A percentile compares a stretch with the other conserved stretches of the same genome.
Conservation (phyloP, 2,329 filamentous ascomycete genomes). For the Pseudopithomyces chartarum region DNA sequence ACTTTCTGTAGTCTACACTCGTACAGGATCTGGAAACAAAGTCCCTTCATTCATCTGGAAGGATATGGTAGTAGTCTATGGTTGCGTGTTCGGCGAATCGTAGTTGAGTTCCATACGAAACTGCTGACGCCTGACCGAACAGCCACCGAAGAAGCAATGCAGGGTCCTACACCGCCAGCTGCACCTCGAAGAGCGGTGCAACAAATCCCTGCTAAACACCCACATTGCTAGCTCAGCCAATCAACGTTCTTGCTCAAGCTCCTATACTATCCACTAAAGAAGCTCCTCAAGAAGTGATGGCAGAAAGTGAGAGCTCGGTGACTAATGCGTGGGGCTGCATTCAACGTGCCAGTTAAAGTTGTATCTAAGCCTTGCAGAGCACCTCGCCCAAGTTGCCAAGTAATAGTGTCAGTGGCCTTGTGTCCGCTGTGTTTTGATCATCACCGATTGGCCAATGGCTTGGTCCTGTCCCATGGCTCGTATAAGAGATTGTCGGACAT, state of each 20-base stretch:
- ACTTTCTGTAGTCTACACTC: not conserved
- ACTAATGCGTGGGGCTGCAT: not conserved
- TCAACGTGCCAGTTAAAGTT: no score
- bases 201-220: not conserved
- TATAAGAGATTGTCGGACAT: no score
- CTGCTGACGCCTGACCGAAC: not conserved
- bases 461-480: no score
- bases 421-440: no score
- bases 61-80: no score
- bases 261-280: not conserved
- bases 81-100: not conserved
- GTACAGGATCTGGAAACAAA: not conserved
- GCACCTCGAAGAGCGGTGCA: constrained; percentile 3
- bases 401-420: no score
- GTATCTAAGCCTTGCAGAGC: no score
- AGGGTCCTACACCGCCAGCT: constrained; percentile 9
- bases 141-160: not conserved
- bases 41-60: not conserved
- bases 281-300: not conserved
- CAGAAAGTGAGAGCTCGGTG: not conserved
- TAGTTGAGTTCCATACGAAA: not conserved
- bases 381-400: no score
- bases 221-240: not conserved
- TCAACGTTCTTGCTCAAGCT: not conserved
- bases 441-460: no score